Percentiles rank a stretch among this genome's conserved stretches.
Conservation (phyloP, 2,329 filamentous ascomycete species). For the Trichoderma guizhouense region DNA sequence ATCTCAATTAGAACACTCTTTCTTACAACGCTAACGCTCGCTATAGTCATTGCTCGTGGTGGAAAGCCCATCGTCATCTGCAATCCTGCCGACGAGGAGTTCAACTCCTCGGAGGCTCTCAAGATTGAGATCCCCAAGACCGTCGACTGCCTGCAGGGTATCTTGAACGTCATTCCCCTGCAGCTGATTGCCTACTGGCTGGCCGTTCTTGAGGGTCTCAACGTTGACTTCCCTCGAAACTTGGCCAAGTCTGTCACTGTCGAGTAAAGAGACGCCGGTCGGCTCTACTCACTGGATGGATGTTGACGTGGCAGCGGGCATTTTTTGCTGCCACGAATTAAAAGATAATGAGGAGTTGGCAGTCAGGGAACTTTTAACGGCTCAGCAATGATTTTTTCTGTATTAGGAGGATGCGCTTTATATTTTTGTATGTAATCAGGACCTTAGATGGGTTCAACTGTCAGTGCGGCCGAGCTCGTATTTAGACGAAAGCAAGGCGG, state of each 20-base stretch:
- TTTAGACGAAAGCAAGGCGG: background rate
- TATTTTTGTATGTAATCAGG: conserved; percentile 14
- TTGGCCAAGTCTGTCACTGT: conserved; percentile 98
- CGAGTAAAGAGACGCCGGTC: conserved; percentile 60
- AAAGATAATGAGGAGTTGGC: conserved; percentile 24
- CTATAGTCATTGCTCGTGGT: conserved; percentile 81
- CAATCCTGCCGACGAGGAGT: conserved; percentile 86
- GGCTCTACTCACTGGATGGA: conserved; percentile 2
- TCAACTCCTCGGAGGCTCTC: conserved; percentile 81
- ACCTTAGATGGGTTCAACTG: background rate
- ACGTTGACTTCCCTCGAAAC: conserved; percentile 98
- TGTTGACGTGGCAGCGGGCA: background rate
- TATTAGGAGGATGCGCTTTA: conserved; percentile 5
- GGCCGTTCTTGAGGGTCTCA: conserved; percentile 89
- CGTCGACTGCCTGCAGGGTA: conserved; percentile 90
- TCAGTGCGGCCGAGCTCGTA: background rate
- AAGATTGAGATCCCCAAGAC: conserved; percentile 98
- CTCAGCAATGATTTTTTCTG: conserved; percentile 14
- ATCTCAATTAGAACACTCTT: background rate
- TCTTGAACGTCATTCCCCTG: conserved; percentile 95
- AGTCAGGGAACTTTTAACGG: conserved; percentile 21
- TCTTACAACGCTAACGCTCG: conserved; percentile 21
- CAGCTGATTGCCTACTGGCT: conserved; percentile 99
- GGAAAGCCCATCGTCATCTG: conserved; percentile 98
- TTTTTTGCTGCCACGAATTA: background rate